Conservation (phyloP, 1,139 yeast species). For the Saccharomyces uvarum region DNA sequence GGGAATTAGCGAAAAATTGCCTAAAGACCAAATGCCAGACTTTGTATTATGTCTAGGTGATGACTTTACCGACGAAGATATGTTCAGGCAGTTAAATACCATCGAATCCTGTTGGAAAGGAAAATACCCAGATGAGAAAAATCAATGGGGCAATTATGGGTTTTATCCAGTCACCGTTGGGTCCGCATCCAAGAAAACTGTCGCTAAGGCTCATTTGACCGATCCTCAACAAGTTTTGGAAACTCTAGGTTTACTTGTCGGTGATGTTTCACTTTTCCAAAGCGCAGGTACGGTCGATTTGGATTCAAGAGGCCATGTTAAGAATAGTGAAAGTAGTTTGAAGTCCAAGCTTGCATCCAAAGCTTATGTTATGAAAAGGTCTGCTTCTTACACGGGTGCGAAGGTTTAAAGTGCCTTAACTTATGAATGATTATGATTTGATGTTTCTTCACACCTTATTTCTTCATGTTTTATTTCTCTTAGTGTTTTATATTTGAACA, state of each 20-base stretch:
- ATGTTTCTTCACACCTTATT: neutral
- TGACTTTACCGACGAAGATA: slow-evolving; percentile 94
- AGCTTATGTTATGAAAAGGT: slow-evolving; percentile 27
- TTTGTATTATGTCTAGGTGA: slow-evolving; percentile 89
- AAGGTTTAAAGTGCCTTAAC: neutral
- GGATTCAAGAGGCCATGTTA: slow-evolving; percentile 65
- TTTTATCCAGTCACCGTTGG: slow-evolving; percentile 90
- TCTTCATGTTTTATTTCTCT: neutral
- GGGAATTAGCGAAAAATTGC: slow-evolving; percentile 35
- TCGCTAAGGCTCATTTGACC: slow-evolving; percentile 79
- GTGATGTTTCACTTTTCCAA: slow-evolving; percentile 66
- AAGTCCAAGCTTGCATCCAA: slow-evolving; percentile 28
- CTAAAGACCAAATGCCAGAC: slow-evolving; percentile 55
- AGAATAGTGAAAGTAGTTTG: slow-evolving; percentile 34
- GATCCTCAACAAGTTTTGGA: slow-evolving; percentile 85
- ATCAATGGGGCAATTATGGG: slow-evolving; percentile 49
- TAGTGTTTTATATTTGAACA: neutral
- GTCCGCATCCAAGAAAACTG: slow-evolving; percentile 82
- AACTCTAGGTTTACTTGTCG: slow-evolving; percentile 71
- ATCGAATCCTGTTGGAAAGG: slow-evolving; percentile 45
- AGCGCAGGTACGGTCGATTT: slow-evolving; percentile 67
- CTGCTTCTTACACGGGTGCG: slow-evolving; percentile 13
- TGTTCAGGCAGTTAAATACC: slow-evolving; percentile 69
- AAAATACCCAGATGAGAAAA: slow-evolving; percentile 33
- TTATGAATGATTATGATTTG: slow-evolving; percentile 3